Percentiles rank a stretch among this genome's conserved stretches.
Conservation (phyloP, 2,329 filamentous ascomycete species). For the Orbilia ellipsospora region DNA sequence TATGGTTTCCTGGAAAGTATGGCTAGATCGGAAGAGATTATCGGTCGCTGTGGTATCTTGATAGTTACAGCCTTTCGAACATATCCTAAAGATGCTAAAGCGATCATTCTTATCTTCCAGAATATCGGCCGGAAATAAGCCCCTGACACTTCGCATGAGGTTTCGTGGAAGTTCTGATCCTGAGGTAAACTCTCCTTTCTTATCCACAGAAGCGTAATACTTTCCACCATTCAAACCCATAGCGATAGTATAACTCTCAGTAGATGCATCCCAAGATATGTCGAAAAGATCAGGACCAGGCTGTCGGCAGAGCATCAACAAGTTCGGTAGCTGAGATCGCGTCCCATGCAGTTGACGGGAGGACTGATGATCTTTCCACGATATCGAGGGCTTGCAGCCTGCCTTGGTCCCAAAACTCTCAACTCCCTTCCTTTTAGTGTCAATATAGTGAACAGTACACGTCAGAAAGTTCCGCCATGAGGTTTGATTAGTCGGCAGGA, state of each 20-base stretch:
- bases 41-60: not conserved
- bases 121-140: slow-evolving; percentile 57
- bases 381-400: slow-evolving; percentile 45
- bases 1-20: slow-evolving; percentile 47
- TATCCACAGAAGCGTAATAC: slow-evolving; percentile 56
- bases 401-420: slow-evolving; percentile 58
- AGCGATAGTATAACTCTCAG: slow-evolving; percentile 54
- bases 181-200: slow-evolving; percentile 56
- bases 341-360: slow-evolving; percentile 1
- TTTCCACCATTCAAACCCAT: slow-evolving; percentile 54
- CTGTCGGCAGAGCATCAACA: slow-evolving; percentile 57
- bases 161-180: slow-evolving; percentile 46
- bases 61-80: not conserved
- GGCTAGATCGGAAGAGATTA: not conserved
- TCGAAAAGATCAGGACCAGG: slow-evolving; percentile 58
- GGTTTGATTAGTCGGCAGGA: slow-evolving; percentile 56
- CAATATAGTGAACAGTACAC: slow-evolving; percentile 57
- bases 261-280: slow-evolving; percentile 46
- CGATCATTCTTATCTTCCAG: slow-evolving; percentile 57
- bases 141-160: slow-evolving; percentile 54
- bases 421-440: slow-evolving; percentile 53
- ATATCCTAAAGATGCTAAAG: slow-evolving; percentile 56
- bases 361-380: slow-evolving; percentile 55
- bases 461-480: slow-evolving; percentile 59
- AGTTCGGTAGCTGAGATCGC: slow-evolving; percentile 27